Evolutionary conservation across 192 early-diverging fungal genomes (phyloP), one percentile per base, ranked within the genome.

Genomic region (Coemansia sp.): DNA sequence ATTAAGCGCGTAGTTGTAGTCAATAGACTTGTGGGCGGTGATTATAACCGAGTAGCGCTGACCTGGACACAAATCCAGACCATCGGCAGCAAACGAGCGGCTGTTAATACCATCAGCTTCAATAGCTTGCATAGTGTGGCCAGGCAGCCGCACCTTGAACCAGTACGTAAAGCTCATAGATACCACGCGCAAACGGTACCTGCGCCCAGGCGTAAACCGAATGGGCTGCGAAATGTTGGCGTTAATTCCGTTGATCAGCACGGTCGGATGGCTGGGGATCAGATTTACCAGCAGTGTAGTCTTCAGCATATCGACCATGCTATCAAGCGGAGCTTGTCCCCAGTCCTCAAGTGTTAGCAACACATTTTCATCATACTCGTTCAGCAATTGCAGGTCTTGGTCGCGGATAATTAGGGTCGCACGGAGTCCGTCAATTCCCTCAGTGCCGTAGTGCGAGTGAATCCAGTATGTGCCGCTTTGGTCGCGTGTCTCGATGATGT

Each of bases 11-110:
- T 88, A 93, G 84, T 95, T 93, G 15, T 58, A 54, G 51, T 65
- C 41, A 8, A 74, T 74, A 2, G 82, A 70, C 41, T 87, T 62
- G 27, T 82, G 85, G 8, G 92, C 89, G 1, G 77, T 86, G 21
- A 93, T 85, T 9, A 95, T 75, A 2, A 95, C 87, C 23, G 92
- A 91, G 72, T 87, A 84, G 38, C 93, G 86, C 65, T 93, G 92
- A 0, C 86, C 93, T 27, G 87, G 83, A 1, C 82, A 84, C 12
- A 93, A 55, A 39, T 83, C 69, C 32, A 92, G 66, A 29, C 69
- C 79, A 5, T 83, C 63, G 22, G 85, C 86, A 10, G 65, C 75
- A 23, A 60, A 65, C 4, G 85, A 86, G 52, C 86, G 62, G 4
- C 83, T 82, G 57, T 90, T 79, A 37, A 83, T 81, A 39, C 91